These are phyloP conservation scores for Agaricus subrufescens DNA, from an alignment of 768 basidiomycete genomes.

Conservation along the genomic window DNA sequence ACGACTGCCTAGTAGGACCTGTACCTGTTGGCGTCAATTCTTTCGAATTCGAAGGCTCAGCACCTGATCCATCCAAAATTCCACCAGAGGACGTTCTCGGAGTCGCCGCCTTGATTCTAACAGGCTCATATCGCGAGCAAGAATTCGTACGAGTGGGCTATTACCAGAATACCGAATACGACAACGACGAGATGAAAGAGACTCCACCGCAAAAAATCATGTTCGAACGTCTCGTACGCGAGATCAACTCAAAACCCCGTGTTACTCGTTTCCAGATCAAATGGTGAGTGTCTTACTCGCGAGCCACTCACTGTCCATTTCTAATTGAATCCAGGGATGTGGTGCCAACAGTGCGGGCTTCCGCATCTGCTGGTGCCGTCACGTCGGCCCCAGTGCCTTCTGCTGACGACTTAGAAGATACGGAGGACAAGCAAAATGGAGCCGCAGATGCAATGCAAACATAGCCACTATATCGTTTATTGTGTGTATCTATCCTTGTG, in stretches of 20 bases:
- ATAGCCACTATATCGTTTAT: neutral
- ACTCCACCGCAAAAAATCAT: conserved; percentile 61
- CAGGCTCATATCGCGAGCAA: conserved; percentile 92
- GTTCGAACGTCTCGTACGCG: conserved; percentile 79
- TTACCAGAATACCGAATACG: conserved; percentile 99
- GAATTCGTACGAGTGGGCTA: conserved; percentile 99
- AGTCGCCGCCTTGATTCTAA: conserved; percentile 95
- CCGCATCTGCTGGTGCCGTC: conserved; percentile 52
- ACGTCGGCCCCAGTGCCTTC: conserved; percentile 73
- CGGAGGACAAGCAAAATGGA: conserved; percentile 15
- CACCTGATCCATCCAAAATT: conserved; percentile 82
- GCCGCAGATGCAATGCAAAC: neutral
- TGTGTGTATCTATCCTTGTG: neutral
- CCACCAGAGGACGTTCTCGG: conserved; percentile 90
- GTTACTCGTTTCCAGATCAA: conserved; percentile 92
- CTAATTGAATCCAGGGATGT: conserved; percentile 52
- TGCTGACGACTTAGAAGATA: conserved; percentile 51
- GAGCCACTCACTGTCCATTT: neutral
- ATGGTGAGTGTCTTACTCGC: conserved; percentile 47
- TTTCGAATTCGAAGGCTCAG: conserved; percentile 89
- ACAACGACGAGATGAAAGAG: conserved; percentile 87
- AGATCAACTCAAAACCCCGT: conserved; percentile 86
- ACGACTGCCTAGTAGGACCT: conserved; percentile 96
- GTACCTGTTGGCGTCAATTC: conserved; percentile 96
- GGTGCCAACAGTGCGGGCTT: conserved; percentile 34